These are phyloP conservation scores for Candida glaebosa DNA, from an alignment of 805 yeast genomes.

Conservation along the genomic window DNA sequence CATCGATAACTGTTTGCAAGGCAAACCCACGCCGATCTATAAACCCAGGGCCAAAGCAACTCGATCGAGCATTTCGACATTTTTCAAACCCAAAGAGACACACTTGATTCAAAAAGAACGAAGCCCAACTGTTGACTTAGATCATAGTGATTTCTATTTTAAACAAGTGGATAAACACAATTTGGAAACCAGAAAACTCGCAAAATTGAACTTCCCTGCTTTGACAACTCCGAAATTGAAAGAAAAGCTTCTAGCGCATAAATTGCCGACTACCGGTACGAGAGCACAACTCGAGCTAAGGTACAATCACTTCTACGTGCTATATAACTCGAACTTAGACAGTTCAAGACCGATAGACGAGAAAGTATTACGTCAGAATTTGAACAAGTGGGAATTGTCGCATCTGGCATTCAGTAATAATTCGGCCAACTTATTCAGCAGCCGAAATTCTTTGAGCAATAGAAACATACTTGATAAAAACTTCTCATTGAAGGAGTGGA, in stretches of 20 bases:
- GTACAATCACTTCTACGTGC: conserved; percentile 69
- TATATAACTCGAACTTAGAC: conserved; percentile 82
- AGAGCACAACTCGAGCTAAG: conserved; percentile 63
- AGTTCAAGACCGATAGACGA: conserved; percentile 61
- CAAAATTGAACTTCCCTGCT: conserved; percentile 63
- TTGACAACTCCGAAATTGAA: conserved; percentile 58
- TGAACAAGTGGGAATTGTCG: conserved; percentile 65
- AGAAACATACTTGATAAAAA: conserved; percentile 42
- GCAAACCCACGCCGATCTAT: conserved; percentile 17
- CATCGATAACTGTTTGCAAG: conserved; percentile 56
- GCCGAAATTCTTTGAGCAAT: conserved; percentile 16
- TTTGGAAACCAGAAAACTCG: conserved; percentile 40
- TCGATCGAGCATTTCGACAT: conserved; percentile 22
- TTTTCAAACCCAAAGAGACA: conserved; percentile 19
- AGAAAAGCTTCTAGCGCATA: conserved; percentile 51
- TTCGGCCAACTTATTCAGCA: conserved; percentile 21
- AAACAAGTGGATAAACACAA: conserved; percentile 25
- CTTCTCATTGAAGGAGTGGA: conserved; percentile 47
- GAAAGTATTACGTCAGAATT: conserved; percentile 48
- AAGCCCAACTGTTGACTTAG: conserved; percentile 7
- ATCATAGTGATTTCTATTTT: conserved; percentile 28
- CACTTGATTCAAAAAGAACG: background rate
- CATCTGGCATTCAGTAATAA: conserved; percentile 31
- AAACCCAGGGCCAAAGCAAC: conserved; percentile 5
- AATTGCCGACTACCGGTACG: conserved; percentile 61